Evolutionary conservation across 2,329 filamentous ascomycete species (phyloP).

Genomic region (Sclerotinia sclerotiorum): DNA sequence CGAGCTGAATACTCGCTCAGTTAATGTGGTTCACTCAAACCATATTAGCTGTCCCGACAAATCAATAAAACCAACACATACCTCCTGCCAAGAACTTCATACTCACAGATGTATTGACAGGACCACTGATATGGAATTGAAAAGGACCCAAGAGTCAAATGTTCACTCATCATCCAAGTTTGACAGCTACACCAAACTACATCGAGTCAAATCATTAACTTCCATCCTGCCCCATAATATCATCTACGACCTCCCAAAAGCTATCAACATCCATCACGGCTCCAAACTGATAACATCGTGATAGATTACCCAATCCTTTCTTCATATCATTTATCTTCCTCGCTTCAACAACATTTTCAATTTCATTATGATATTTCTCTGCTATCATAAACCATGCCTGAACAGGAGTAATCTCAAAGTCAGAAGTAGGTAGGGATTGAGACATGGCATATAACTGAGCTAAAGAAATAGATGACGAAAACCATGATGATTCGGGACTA

Average conservation of each 20-base stretch:
- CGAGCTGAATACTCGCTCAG: background rate
- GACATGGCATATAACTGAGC: conserved; percentile 31
- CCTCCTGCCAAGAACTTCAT: no score
- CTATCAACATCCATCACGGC: conserved; percentile 34
- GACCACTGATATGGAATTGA: background rate
- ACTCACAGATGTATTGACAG: no score
- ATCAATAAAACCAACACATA: background rate
- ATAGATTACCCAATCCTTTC: conserved; percentile 29
- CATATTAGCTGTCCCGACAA: no score
- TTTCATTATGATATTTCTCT: conserved; percentile 24
- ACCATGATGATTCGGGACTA: conserved; percentile 20
- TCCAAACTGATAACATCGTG: conserved; percentile 36
- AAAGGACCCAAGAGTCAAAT: background rate
- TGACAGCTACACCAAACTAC: background rate
- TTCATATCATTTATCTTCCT: conserved; percentile 30
- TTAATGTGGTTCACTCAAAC: background rate
- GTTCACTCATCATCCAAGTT: background rate
- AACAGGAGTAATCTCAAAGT: conserved; percentile 39
- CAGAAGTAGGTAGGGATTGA: conserved; percentile 28
- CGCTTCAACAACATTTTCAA: conserved; percentile 13
- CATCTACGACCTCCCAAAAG: conserved; percentile 35
- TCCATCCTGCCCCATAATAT: conserved; percentile 17
- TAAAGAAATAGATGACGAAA: conserved; percentile 22
- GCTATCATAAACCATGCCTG: conserved; percentile 38
- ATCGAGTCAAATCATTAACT: background rate